Evolutionary conservation across 805 yeast species (phyloP).

Genomic region (Metschnikowia vanudenii): DNA sequence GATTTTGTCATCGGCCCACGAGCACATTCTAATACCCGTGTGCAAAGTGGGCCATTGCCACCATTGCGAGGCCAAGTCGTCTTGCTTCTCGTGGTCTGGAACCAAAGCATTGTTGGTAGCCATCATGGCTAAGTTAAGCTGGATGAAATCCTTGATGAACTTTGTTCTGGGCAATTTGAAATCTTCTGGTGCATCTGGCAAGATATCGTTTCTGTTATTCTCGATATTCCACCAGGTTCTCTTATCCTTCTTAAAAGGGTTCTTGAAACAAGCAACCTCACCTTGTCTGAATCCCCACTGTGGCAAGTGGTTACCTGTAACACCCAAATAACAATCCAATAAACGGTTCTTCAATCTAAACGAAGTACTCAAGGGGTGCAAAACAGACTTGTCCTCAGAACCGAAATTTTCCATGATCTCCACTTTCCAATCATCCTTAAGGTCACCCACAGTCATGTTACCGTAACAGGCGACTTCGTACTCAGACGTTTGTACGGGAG

Average conservation of each 20-base stretch:
- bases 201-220: slow-evolving; percentile 55
- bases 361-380: slow-evolving; percentile 83
- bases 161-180: slow-evolving; percentile 58
- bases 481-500: slow-evolving; percentile 55
- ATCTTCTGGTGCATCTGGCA: slow-evolving; percentile 60
- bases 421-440: slow-evolving; percentile 73
- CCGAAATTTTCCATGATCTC: slow-evolving; percentile 64
- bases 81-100: slow-evolving; percentile 71
- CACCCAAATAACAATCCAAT: slow-evolving; percentile 81
- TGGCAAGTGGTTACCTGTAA: slow-evolving; percentile 80
- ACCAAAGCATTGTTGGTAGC: slow-evolving; percentile 80
- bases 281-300: slow-evolving; percentile 99
- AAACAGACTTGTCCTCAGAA: slow-evolving; percentile 47
- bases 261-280: slow-evolving; percentile 79
- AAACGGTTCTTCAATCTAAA: slow-evolving; percentile 69
- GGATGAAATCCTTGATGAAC: slow-evolving; percentile 67
- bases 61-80: slow-evolving; percentile 68
- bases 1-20: slow-evolving; percentile 56
- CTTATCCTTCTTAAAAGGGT: slow-evolving; percentile 70
- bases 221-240: slow-evolving; percentile 90
- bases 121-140: slow-evolving; percentile 77
- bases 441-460: slow-evolving; percentile 60
- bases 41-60: slow-evolving; percentile 82
- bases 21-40: slow-evolving; percentile 73
- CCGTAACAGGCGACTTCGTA: slow-evolving; percentile 77